phyloP scores from a whole-genome alignment of 2,329 filamentous ascomycete species.

The Penicillium sp. region DNA sequence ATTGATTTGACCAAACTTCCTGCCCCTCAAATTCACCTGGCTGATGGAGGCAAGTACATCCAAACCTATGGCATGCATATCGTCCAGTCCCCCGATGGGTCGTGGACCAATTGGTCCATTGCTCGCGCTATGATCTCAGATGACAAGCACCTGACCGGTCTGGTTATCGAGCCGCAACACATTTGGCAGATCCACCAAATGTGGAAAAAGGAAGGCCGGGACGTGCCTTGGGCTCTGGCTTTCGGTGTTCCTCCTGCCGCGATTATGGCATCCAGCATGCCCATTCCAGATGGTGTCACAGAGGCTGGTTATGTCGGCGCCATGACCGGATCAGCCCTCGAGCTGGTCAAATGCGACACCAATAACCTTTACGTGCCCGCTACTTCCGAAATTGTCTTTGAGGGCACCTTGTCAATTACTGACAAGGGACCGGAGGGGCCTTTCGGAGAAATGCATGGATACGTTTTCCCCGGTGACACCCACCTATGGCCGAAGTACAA shows the following conservation, averaged over 20 bases:
- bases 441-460: slow-evolving; percentile 52
- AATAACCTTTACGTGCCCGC: slow-evolving; percentile 53
- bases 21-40: slow-evolving; percentile 44
- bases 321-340: slow-evolving; percentile 45
- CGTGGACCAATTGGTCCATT: slow-evolving; percentile 48
- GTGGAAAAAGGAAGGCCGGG: slow-evolving; percentile 48
- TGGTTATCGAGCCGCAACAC: slow-evolving; percentile 50
- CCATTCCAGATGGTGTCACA: slow-evolving; percentile 50
- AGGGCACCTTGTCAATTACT: slow-evolving; percentile 49
- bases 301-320: slow-evolving; percentile 53
- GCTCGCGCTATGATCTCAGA: slow-evolving; percentile 50
- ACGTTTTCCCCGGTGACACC: slow-evolving; percentile 45
- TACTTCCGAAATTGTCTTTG: slow-evolving; percentile 53
- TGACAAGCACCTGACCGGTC: slow-evolving; percentile 41
- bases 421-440: slow-evolving; percentile 50
- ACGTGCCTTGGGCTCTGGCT: slow-evolving; percentile 50
- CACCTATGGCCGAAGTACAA: slow-evolving; percentile 43
- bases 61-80: slow-evolving; percentile 54
- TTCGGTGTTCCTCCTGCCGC: slow-evolving; percentile 54
- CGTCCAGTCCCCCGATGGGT: slow-evolving; percentile 46
- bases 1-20: slow-evolving; percentile 48
- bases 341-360: slow-evolving; percentile 55
- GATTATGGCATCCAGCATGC: slow-evolving; percentile 51
- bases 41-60: slow-evolving; percentile 53
- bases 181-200: slow-evolving; percentile 48